Conservation (phyloP, 2,329 filamentous ascomycete species). For the Fusarium irregulare region DNA sequence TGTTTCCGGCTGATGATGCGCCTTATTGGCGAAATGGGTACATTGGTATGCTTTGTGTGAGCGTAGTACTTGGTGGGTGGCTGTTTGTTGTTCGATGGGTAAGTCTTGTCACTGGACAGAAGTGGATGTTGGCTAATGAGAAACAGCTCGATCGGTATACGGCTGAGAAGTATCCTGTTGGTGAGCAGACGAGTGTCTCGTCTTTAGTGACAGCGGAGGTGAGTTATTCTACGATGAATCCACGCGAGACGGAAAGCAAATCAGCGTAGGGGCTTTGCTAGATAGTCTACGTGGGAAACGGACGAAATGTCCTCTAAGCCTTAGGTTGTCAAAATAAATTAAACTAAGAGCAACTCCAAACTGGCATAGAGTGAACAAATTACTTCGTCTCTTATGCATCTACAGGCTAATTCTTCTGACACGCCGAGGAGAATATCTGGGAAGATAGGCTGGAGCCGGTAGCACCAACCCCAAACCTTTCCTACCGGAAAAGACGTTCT, state of each 20-base stretch:
- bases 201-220: not conserved
- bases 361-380: too few species aligned
- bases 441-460: too few species aligned
- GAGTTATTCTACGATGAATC: not conserved
- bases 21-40: slow-evolving; percentile 54
- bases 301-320: too few species aligned
- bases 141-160: slow-evolving; percentile 23
- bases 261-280: too few species aligned
- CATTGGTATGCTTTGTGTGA: slow-evolving; percentile 42
- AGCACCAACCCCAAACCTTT: too few species aligned
- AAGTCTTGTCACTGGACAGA: fast-evolving
- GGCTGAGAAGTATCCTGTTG: slow-evolving; percentile 1
- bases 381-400: too few species aligned
- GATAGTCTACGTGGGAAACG: too few species aligned
- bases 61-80: slow-evolving; percentile 13
- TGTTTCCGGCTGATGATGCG: slow-evolving; percentile 57
- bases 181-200: not conserved
- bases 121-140: not conserved
- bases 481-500: too few species aligned
- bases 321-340: too few species aligned
- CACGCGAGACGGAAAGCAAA: not conserved
- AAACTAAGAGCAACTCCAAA: too few species aligned
- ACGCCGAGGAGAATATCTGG: too few species aligned
- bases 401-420: too few species aligned
- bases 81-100: slow-evolving; percentile 36